Percentiles rank a stretch among this genome's conserved stretches.
These are phyloP conservation scores for Colletotrichum liriopes DNA, from an alignment of 2,329 filamentous ascomycete species.

Conservation along the genomic window DNA sequence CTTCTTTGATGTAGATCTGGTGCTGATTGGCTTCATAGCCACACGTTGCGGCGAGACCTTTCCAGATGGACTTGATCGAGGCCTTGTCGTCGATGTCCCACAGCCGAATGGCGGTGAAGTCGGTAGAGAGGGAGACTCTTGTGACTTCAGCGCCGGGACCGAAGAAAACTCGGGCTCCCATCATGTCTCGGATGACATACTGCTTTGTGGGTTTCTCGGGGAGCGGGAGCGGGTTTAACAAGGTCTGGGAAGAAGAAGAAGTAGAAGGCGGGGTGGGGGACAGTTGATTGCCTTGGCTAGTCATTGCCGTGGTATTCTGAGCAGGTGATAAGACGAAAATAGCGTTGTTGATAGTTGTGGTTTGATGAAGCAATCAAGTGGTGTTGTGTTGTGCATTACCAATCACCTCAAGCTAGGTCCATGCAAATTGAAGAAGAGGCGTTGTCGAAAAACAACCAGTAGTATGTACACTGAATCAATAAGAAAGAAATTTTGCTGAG, in stretches of 20 bases:
- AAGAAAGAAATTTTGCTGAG: neutral
- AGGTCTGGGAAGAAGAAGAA: neutral
- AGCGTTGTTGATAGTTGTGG: too few relatives aligned
- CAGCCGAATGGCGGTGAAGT: neutral
- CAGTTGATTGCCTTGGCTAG: fast-evolving
- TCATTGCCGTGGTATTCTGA: neutral
- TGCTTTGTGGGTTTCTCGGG: neutral
- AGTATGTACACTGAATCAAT: neutral
- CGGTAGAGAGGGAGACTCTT: neutral
- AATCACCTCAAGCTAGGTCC: neutral
- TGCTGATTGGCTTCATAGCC: neutral
- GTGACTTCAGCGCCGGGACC: neutral
- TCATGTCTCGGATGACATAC: neutral
- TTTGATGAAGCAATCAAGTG: neutral
- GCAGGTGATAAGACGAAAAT: neutral
- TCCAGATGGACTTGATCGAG: neutral
- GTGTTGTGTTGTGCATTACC: neutral
- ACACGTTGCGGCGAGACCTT: neutral
- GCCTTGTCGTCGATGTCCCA: fast-evolving
- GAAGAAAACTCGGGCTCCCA: neutral
- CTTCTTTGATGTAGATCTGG: neutral
- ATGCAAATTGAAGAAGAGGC: neutral
- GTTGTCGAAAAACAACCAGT: too few relatives aligned
- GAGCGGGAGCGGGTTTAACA: neutral
- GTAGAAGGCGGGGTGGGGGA: neutral